Base-by-base conservation (phyloP, 1,139 yeast species). In the Lodderomyces jiufengensis region DNA sequence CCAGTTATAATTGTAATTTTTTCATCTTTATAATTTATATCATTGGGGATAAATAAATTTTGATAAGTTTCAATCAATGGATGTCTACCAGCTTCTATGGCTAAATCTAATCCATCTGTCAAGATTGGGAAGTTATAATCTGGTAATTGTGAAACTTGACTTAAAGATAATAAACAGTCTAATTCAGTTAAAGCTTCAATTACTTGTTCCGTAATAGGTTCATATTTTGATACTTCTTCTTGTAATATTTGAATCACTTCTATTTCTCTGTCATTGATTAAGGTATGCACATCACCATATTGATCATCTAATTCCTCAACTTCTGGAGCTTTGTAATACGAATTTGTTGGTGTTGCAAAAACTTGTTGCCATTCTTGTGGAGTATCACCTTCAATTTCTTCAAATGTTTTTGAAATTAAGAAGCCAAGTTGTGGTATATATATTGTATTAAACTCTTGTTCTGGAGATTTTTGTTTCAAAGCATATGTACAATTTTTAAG, bases 361-460 rank as follows among this genome's bases (percentile, higher is more conserved):
- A 63, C 51, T 36, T 60, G 62, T n/a, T 50, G 47, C 72, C 73
- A 69, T 5, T 35, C 39, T 6, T 27, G 14, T 8, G 28, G 21
- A 14, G 24, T 12, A 8, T 32, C 21, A 4, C 29, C 25, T 1
- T 40, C 31, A 5, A 43, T 37, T 5, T 44, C 42, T 4, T 44
- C 41, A 3, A 34, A 5, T 5, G 20, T 24, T 3, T 53, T 25
- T 0, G 61, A 50, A 2, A 66, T 48, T 30, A 71, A 47, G 38
- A 61, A 72, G 0, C 76, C 77, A 22, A 72, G 41, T 36, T 69
- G 73, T 6, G 73, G 73, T 18, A 70, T 63, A 41, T 71, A 71
- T 2, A 65, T 60, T 2, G 63, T 62, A 39, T 63, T 66, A 4
- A 65, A 38, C 2, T 35, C 32, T 9, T 43, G 36, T 5, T 29